These are phyloP conservation scores for Coniochaeta sp. DNA, from an alignment of 2,329 filamentous ascomycete species.

Conservation along the genomic window DNA sequence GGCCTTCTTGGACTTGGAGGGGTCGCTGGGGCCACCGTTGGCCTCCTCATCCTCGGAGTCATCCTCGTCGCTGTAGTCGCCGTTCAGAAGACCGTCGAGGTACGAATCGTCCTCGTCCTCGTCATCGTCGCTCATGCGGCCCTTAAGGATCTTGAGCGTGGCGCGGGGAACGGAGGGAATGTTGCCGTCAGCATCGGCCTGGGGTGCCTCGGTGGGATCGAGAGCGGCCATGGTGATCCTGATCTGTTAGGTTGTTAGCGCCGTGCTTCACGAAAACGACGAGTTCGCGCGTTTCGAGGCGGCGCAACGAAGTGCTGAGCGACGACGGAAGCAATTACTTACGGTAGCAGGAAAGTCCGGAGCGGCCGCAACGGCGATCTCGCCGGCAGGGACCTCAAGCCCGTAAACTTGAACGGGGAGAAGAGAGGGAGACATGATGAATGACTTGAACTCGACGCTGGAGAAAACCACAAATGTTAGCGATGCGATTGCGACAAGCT, in stretches of 20 bases:
- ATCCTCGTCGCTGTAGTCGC: constrained; percentile 32
- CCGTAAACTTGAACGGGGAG: constrained; percentile 76
- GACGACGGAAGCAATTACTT: constrained; percentile 40
- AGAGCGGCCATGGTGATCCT: constrained; percentile 98
- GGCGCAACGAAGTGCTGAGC: background rate
- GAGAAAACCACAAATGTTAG: background rate
- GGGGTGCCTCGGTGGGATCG: constrained; percentile 73
- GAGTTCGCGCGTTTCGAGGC: background rate
- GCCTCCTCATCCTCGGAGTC: constrained; percentile 64
- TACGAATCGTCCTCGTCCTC: constrained; percentile 65
- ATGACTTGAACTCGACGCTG: constrained; percentile 2
- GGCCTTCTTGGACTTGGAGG: constrained; percentile 81
- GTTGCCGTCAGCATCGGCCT: constrained; percentile 57
- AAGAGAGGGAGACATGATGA: constrained; percentile 45
- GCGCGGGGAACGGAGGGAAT: constrained; percentile 62
- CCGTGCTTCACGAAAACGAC: background rate
- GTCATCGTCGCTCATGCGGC: constrained; percentile 53
- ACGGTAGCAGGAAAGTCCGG: constrained; percentile 79
- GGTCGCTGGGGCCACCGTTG: constrained; percentile 89
- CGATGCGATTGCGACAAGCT: background rate
- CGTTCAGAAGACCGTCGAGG: constrained; percentile 46
- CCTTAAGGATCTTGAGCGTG: constrained; percentile 85
- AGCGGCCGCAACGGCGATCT: constrained; percentile 72
- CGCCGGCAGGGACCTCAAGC: constrained; percentile 81
- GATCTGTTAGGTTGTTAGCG: constrained; percentile 52